Evolutionary conservation across 305 asterid species (phyloP), one percentile per base, ranked within the genome.

Genomic region (Ilex paraguariensis): DNA sequence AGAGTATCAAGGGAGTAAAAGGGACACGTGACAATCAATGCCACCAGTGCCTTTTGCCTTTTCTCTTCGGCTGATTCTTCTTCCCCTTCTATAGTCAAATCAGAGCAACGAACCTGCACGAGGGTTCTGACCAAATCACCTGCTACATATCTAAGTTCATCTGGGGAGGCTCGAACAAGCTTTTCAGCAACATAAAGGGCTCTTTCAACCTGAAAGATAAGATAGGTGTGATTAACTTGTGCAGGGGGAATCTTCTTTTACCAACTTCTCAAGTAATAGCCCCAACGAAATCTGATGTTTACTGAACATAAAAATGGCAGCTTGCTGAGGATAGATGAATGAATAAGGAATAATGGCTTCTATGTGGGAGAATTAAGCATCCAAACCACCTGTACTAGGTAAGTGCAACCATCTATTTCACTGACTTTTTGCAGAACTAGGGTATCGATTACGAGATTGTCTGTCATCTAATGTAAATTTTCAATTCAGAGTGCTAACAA

Each of bases 131-230:
- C 84, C 64, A 93, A 75, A 70, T 90, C 97, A 70, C 89, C 74
- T 33, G 95, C 95, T 73, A 86, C 65, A 59, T 67, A 88, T 68
- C 78, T 86, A 53, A 93, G 95, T 81, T 90, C 99, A 59, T 90
- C 96, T n/a, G 99, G 96, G 64, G 91, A 80, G 62, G 99, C 96
- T 78, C 95, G 88, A 58, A 93, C 81, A 70, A 93, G 95, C 68
- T 79, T 83, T 85, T 90, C 99, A 64, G 84, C 87, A 73, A 79
- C 88, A 78, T 86, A 88, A 71, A 93, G 95, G 58, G 97, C 97
- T 61, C 73, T 83, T 63, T 87, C 96, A 57, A 93, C 96, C 97
- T 92, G 91, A 63, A 71, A 68, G 73, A 63, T 28, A 48, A 67
- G 39, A 52, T 64, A 59, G 6, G 57, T 53, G 60, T 53, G 57